phyloP scores from a whole-genome alignment of 2,329 filamentous ascomycete species.

The Monosporascus sp. region DNA sequence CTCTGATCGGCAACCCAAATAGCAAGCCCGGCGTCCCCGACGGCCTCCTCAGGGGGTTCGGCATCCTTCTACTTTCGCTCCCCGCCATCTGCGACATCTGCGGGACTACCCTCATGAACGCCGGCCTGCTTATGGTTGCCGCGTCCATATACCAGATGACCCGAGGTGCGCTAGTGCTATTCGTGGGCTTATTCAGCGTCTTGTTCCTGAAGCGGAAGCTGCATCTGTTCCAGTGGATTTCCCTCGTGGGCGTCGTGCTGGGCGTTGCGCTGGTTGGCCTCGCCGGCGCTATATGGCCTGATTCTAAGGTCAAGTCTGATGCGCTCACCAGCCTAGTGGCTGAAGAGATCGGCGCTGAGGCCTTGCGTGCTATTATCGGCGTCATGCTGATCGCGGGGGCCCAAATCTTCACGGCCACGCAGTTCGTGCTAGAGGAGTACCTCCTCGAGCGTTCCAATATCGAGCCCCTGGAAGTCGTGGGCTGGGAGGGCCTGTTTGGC shows the following conservation, averaged over 20 bases:
- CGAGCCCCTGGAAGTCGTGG: constrained; percentile 84
- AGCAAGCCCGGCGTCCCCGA: constrained; percentile 36
- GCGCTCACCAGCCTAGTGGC: constrained; percentile 23
- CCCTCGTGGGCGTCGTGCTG: constrained; percentile 76
- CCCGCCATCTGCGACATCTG: constrained; percentile 92
- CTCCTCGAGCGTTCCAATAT: constrained; percentile 63
- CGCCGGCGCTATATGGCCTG: constrained; percentile 74
- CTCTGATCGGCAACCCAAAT: constrained; percentile 36
- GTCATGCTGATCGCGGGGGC: constrained; percentile 87
- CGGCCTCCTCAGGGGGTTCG: constrained; percentile 63
- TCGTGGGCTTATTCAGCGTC: constrained; percentile 93
- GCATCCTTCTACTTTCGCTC: constrained; percentile 69
- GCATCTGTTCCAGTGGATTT: constrained; percentile 85
- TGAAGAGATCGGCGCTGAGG: constrained; percentile 35
- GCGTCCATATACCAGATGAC: constrained; percentile 99
- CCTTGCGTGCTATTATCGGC: constrained; percentile 69
- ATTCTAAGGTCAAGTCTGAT: constrained; percentile 46
- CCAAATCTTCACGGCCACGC: constrained; percentile 93
- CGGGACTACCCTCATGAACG: constrained; percentile 96
- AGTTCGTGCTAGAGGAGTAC: constrained; percentile 94
- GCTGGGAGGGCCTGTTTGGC: constrained; percentile 94
- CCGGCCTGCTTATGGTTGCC: constrained; percentile 85
- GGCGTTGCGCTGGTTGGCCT: constrained; percentile 89
- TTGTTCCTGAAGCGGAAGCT: constrained; percentile 78
- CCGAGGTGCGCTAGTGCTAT: constrained; percentile 85